Conservation (phyloP, 2,329 filamentous ascomycete genomes). For the Colletotrichum navitas region DNA sequence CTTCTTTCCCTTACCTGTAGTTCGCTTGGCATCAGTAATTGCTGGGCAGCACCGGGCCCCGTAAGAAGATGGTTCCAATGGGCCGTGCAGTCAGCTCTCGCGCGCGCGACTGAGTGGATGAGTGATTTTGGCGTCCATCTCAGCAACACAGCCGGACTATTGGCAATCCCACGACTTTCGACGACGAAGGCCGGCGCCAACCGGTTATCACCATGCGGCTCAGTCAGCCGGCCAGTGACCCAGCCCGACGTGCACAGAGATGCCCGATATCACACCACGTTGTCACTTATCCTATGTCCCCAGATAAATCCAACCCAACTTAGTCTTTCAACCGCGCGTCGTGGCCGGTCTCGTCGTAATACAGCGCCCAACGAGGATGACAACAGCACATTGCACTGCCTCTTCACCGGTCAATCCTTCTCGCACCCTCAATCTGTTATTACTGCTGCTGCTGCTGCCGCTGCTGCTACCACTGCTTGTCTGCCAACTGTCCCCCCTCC, state of each 20-base stretch:
- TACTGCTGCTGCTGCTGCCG: background rate
- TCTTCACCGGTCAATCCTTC: constrained; percentile 29
- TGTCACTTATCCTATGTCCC: constrained; percentile 1
- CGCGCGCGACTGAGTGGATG: background rate
- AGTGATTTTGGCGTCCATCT: background rate
- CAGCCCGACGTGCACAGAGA: background rate
- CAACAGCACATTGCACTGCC: background rate
- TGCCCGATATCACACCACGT: constrained; percentile 4
- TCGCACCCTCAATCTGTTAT: background rate
- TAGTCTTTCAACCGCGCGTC: background rate
- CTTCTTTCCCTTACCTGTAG: background rate
- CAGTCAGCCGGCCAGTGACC: background rate
- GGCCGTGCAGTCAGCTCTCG: background rate
- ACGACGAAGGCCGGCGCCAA: background rate
- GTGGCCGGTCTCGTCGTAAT: background rate
- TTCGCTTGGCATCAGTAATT: background rate
- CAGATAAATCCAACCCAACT: background rate
- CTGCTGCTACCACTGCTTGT: background rate
- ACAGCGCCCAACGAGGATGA: constrained; percentile 6
- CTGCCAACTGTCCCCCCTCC: background rate
- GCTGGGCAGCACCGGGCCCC: constrained; percentile 1
- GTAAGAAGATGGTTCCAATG: too few species aligned
- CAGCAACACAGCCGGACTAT: background rate
- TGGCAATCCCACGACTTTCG: background rate
- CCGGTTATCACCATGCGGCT: background rate